These are phyloP conservation scores for Gentiana macrophylla DNA, from an alignment of 257 asterid species.

Conservation along the genomic window DNA sequence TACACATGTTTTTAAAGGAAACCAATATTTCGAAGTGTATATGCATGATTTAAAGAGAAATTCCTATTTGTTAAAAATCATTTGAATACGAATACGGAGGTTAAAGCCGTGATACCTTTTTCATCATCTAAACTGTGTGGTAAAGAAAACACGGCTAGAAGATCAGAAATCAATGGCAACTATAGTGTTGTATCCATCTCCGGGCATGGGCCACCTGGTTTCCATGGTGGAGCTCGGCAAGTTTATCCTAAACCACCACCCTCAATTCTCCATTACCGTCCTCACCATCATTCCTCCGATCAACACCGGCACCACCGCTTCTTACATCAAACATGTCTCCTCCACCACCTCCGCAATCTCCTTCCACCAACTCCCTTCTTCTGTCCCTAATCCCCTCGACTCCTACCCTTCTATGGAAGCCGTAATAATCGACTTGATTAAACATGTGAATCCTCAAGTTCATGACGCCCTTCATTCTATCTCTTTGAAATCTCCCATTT, in stretches of 20 bases:
- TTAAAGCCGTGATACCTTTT: too few relatives aligned
- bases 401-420: conserved; percentile 35
- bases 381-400: conserved; percentile 17
- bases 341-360: conserved; percentile 42
- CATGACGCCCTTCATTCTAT: conserved; percentile 32
- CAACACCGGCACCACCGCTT: conserved; percentile 44
- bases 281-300: conserved; percentile 23
- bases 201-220: conserved; percentile 57
- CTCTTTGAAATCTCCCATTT: conserved; percentile 10
- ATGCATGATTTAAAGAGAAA: too few relatives aligned
- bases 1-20: too few relatives aligned
- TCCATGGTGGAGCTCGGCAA: conserved; percentile 76
- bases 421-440: conserved; percentile 25
- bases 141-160: too few relatives aligned
- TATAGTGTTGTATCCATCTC: conserved; percentile 51
- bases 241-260: conserved; percentile 37
- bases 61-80: too few relatives aligned
- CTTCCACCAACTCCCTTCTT: conserved; percentile 43
- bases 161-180: conserved; percentile 6
- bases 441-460: conserved; percentile 30
- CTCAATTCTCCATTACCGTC: conserved; percentile 24
- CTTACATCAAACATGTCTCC: conserved; percentile 39
- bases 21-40: too few relatives aligned
- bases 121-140: too few relatives aligned
- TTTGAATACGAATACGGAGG: too few relatives aligned